Base-by-base conservation (phyloP, 768 basidiomycete species). In the Galerina marginata region DNA sequence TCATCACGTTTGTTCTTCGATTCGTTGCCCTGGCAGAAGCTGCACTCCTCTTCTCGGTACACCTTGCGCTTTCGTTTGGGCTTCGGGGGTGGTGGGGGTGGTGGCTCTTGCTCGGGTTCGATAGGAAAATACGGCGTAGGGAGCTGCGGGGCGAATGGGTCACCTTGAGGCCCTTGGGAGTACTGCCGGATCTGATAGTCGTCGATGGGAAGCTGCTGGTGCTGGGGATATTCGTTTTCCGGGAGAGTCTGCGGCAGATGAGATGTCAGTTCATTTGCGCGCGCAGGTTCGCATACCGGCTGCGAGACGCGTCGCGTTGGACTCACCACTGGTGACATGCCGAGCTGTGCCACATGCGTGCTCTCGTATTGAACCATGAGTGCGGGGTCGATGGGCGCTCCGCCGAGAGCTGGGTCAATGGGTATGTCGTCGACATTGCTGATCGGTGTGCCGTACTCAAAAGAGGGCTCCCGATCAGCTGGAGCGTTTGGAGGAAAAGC, bases 321-420 rank as follows among this genome's bases (percentile, higher is more conserved):
- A 59, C 60, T 48, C 51, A 54, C 50, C 63, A 60, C 56, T 53
- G 52, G 26, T 39, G 59, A 50, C 39, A 65, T 57, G 75, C 84
- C 72, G 63, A 84, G 84, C 70, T 78, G 74, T 36, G 69, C 66
- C 48, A 60, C 62, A 56, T 62, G 67, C 29, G 60, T 61, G 9
- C 62, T 62, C 56, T 71, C 72, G 25, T 65, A 63, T 40, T 72
- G 66, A 33, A 62, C 59, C 63, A 82, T 73, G 54, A 86, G 74
- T 59, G 78, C 77, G 26, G 85, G 84, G 77, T 86, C 86, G 64
- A 87, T 83, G 62, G 78, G 69, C 20, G 79, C 73, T 37, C 71
- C 81, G 49, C 75, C 82, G 64, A 92, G 85, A 43, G 85, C 87
- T 68, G 91, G 91, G 85, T 93, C 91, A 80, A 92, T 92, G 65